Evolutionary conservation across 257 asterid genomes (phyloP).

Genomic region (Ocimum tenuiflorum): DNA sequence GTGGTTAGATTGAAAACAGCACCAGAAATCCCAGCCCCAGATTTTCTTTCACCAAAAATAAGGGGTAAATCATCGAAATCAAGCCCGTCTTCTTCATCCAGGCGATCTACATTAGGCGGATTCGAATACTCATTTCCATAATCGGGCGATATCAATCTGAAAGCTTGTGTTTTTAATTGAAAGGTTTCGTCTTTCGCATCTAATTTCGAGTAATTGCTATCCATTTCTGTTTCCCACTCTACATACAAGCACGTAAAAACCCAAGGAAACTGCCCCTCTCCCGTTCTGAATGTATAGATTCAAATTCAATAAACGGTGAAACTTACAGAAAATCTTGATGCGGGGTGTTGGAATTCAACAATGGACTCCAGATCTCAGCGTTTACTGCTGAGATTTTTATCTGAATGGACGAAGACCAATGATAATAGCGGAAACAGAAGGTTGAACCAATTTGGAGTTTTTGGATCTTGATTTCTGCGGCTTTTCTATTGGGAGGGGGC

Average conservation of each 20-base stretch:
- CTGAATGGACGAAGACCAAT: neutral
- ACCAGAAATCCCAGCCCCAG: slow-evolving; percentile 64
- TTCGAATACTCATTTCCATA: slow-evolving; percentile 31
- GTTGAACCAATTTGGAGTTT: slow-evolving; percentile 2
- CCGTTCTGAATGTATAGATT: neutral
- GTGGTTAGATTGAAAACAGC: slow-evolving; percentile 97
- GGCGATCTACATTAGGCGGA: slow-evolving; percentile 27
- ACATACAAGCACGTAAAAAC: neutral
- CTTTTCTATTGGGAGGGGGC: slow-evolving; percentile 13
- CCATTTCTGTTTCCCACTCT: slow-evolving; percentile 32
- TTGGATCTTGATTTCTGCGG: slow-evolving; percentile 10
- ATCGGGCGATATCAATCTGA: slow-evolving; percentile 31
- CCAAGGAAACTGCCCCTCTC: neutral
- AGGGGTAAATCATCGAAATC: slow-evolving; percentile 72
- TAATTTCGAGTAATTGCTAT: slow-evolving; percentile 59
- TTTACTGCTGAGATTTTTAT: slow-evolving; percentile 6
- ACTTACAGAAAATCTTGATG: slow-evolving; percentile 28
- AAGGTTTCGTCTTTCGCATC: slow-evolving; percentile 39
- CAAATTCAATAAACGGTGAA: neutral
- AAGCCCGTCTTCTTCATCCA: slow-evolving; percentile 40
- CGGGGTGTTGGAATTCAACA: neutral
- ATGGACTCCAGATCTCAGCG: slow-evolving; percentile 23
- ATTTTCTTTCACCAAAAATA: slow-evolving; percentile 51
- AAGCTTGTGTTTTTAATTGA: slow-evolving; percentile 34
- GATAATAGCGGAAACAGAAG: neutral